phyloP scores from a whole-genome alignment of 306 rosid genomes.

The Fagus sylvatica region DNA sequence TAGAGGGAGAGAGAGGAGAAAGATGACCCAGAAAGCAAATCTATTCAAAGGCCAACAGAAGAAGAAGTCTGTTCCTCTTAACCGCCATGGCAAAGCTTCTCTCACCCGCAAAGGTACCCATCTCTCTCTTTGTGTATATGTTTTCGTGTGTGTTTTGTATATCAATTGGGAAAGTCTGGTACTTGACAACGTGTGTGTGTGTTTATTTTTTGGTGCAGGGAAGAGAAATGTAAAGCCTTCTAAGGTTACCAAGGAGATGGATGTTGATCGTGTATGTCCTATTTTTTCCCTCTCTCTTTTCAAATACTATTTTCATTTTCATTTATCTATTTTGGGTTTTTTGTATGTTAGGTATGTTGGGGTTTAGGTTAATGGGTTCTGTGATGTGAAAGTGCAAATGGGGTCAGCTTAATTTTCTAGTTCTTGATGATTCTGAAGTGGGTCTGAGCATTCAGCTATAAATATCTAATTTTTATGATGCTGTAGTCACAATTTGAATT shows the following conservation, averaged over 20 bases:
- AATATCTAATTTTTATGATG: neutral
- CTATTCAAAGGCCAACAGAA: conserved; percentile 78
- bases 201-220: conserved; percentile 40
- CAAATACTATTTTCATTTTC: neutral
- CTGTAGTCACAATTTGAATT: neutral
- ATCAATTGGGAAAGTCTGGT: no score
- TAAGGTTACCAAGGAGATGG: conserved; percentile 71
- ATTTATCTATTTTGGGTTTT: no score
- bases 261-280: conserved; percentile 71
- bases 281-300: neutral
- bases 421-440: neutral
- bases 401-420: neutral
- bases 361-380: neutral
- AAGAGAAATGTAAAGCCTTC: conserved; percentile 74
- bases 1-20: conserved; percentile 6
- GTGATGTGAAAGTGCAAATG: neutral
- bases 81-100: no score
- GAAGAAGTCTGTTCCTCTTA: conserved; percentile 49
- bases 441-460: neutral
- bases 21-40: conserved; percentile 72
- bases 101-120: no score
- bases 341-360: neutral
- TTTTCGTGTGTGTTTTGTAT: no score
- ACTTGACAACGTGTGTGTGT: no score
- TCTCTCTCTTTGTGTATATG: no score